phyloP scores from a whole-genome alignment of 148 eudicot genomes.

The Vaccinium darrowii region DNA sequence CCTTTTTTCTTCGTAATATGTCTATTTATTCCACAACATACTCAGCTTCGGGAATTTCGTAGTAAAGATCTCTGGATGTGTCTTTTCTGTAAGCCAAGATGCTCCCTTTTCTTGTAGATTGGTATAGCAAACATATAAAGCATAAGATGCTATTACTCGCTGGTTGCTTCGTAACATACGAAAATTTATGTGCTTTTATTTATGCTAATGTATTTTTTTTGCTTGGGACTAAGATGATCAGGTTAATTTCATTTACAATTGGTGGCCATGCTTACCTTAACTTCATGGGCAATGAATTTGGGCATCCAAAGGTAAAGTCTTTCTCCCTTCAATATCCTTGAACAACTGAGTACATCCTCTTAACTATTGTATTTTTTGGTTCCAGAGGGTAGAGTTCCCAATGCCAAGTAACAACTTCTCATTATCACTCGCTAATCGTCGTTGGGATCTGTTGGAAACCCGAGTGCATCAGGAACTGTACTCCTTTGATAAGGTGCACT shows the following conservation, averaged over 20 bases:
- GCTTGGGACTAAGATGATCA: slow-evolving; percentile 57
- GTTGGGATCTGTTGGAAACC: slow-evolving; percentile 71
- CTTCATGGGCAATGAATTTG: slow-evolving; percentile 99
- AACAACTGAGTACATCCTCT: not conserved
- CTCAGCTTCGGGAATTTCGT: not conserved
- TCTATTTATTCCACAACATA: not conserved
- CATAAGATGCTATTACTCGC: not conserved
- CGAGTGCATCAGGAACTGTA: slow-evolving; percentile 53
- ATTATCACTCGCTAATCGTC: slow-evolving; percentile 74
- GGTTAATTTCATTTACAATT: slow-evolving; percentile 80
- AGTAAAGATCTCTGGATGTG: not conserved
- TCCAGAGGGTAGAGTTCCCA: slow-evolving; percentile 91
- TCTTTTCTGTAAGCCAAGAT: slow-evolving; percentile 2
- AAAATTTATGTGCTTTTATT: not conserved
- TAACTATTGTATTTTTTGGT: slow-evolving; percentile 20
- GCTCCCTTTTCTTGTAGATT: slow-evolving; percentile 9
- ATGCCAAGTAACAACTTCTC: slow-evolving; percentile 73
- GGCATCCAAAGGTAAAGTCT: slow-evolving; percentile 80
- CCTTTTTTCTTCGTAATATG: not conserved
- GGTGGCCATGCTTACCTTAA: slow-evolving; percentile 87
- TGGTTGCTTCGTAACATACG: not conserved
- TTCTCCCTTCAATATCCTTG: slow-evolving; percentile 4
- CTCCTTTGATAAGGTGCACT: slow-evolving; percentile 76
- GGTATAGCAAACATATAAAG: not conserved
- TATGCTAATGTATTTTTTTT: slow-evolving; percentile 2